phyloP scores from a whole-genome alignment of 148 eudicot genomes.

The Chenopodium suecicum region DNA sequence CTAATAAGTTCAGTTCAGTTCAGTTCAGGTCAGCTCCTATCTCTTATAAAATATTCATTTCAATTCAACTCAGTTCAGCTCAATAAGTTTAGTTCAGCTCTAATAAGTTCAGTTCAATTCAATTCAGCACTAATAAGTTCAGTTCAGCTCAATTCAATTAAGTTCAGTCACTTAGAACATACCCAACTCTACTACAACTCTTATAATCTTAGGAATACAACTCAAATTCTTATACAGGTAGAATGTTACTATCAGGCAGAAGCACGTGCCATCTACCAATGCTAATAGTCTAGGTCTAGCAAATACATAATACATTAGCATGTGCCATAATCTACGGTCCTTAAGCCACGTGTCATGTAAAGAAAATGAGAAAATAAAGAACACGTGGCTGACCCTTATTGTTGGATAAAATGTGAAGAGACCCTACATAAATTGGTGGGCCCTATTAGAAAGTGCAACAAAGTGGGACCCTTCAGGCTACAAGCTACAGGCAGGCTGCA shows the following conservation, averaged over 20 bases:
- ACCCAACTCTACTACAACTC: too few species aligned
- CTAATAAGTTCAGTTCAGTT: too few species aligned
- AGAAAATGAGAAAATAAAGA: background rate
- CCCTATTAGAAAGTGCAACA: background rate
- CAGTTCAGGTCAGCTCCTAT: too few species aligned
- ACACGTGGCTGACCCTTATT: conserved; percentile 15
- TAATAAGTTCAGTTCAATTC: too few species aligned
- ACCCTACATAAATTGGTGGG: background rate
- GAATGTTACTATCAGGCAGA: conserved; percentile 5
- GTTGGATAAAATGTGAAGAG: background rate
- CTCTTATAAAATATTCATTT: too few species aligned
- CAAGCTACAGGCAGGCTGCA: background rate
- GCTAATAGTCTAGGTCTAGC: background rate
- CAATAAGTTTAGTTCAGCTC: too few species aligned
- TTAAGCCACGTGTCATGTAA: background rate
- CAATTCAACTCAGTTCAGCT: too few species aligned
- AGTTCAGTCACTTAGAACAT: too few species aligned
- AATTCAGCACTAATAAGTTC: too few species aligned
- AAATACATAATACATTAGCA: conserved; percentile 1
- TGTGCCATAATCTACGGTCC: conserved; percentile 25
- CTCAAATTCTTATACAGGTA: background rate
- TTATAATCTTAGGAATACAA: too few species aligned
- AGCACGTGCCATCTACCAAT: conserved; percentile 17
- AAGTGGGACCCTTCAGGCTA: background rate
- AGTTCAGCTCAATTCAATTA: too few species aligned